These are phyloP conservation scores for Astraeus odoratus DNA, from an alignment of 768 basidiomycete genomes.

Conservation along the genomic window DNA sequence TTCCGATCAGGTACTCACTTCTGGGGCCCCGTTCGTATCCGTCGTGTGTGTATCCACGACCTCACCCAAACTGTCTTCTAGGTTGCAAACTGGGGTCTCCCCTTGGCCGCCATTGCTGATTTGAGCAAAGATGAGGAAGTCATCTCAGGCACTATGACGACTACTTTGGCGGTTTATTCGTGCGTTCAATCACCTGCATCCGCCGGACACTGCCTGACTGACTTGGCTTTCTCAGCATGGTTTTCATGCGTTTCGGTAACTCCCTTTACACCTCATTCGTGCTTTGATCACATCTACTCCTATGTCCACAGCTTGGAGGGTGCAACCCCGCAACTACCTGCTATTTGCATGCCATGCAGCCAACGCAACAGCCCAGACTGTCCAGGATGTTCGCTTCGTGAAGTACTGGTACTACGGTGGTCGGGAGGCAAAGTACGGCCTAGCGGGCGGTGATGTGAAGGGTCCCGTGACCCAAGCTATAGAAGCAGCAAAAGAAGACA, in stretches of 20 bases:
- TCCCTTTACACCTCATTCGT: background rate
- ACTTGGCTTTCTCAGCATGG: conserved; percentile 35
- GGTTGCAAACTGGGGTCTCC: conserved; percentile 99
- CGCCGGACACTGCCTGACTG: conserved; percentile 6
- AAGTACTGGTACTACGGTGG: conserved; percentile 92
- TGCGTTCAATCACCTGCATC: conserved; percentile 39
- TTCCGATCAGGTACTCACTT: conserved; percentile 77
- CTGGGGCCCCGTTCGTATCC: conserved; percentile 84
- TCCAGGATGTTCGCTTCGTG: conserved; percentile 80
- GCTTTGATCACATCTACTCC: conserved; percentile 1
- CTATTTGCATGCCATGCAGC: conserved; percentile 92
- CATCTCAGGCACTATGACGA: conserved; percentile 96
- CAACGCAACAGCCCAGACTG: conserved; percentile 78
- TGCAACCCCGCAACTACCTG: conserved; percentile 93
- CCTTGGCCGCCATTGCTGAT: conserved; percentile 88
- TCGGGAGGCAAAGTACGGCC: conserved; percentile 59
- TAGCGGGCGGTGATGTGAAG: conserved; percentile 26
- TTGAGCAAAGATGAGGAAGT: conserved; percentile 90
- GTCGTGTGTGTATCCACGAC: conserved; percentile 2
- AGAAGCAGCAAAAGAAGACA: conserved; percentile 37
- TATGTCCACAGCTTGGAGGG: conserved; percentile 69
- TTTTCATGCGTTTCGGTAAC: conserved; percentile 93
- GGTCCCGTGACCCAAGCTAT: conserved; percentile 46
- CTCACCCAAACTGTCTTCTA: conserved; percentile 30
- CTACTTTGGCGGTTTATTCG: conserved; percentile 88